phyloP scores from a whole-genome alignment of 1,284 basidiomycete genomes.

The Sporisorium iseilematis-ciliati region DNA sequence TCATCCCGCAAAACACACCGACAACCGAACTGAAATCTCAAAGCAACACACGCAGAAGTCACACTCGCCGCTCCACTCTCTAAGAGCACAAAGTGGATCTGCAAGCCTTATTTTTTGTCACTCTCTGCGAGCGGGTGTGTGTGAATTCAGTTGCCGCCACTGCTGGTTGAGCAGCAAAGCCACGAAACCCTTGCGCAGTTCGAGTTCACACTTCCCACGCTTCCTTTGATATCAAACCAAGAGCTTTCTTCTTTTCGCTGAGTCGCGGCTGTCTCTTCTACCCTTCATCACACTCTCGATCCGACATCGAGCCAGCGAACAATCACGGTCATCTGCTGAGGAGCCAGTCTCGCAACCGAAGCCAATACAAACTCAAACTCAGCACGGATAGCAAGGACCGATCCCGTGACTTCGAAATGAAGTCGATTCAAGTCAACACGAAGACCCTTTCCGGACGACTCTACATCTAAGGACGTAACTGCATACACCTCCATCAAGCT shows the following conservation, averaged over 20 bases:
- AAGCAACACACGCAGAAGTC: slow-evolving; percentile 10
- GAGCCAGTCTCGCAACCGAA: neutral
- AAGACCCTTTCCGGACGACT: neutral
- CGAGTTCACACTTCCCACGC: too few relatives aligned
- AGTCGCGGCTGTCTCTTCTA: neutral
- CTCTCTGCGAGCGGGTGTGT: neutral
- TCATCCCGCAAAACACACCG: slow-evolving; percentile 19
- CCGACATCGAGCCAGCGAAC: neutral
- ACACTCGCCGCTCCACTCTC: neutral
- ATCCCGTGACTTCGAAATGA: slow-evolving; percentile 22
- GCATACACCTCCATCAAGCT: neutral
- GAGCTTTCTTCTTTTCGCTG: too few relatives aligned
- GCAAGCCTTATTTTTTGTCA: slow-evolving; percentile 1
- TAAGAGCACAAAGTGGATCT: neutral
- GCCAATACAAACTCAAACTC: slow-evolving; percentile 1
- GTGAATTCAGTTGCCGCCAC: neutral
- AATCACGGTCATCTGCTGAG: neutral
- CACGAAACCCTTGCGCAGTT: too few relatives aligned
- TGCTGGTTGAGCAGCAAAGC: too few relatives aligned
- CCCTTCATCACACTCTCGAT: neutral
- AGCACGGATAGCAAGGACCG: slow-evolving; percentile 4
- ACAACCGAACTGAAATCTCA: slow-evolving; percentile 1
- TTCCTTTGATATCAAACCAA: too few relatives aligned
- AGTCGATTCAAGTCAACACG: slow-evolving; percentile 12
- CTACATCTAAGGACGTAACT: neutral